A percentile compares a stretch with the other conserved stretches of the same genome.
phyloP scores from a whole-genome alignment of 495 filamentous ascomycete species.

The Hyaloscypha bicolor region DNA sequence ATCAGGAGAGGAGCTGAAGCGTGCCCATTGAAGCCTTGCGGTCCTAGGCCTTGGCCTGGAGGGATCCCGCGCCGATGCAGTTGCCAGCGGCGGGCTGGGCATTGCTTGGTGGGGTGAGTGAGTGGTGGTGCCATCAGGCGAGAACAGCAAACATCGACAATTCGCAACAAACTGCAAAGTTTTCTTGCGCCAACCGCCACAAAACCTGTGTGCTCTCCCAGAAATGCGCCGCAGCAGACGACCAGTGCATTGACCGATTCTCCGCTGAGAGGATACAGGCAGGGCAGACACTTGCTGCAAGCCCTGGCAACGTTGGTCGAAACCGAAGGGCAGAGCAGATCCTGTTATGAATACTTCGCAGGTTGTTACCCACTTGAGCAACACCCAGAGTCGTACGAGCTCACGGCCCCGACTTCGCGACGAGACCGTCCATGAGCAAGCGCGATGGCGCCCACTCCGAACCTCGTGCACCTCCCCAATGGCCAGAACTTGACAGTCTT shows the following conservation, averaged over 20 bases:
- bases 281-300: background rate
- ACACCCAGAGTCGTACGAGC: background rate
- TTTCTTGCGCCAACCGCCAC: background rate
- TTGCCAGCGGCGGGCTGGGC: too few species aligned
- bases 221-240: background rate
- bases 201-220: background rate
- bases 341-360: background rate
- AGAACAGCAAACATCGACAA: background rate
- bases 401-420: background rate
- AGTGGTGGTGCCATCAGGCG: too few species aligned
- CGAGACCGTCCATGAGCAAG: background rate
- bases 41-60: too few species aligned
- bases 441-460: slow-evolving; percentile 27
- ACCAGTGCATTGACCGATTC: background rate
- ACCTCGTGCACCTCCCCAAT: slow-evolving; percentile 71
- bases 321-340: background rate
- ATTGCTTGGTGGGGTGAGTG: too few species aligned
- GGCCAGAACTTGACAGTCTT: slow-evolving; percentile 79
- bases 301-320: background rate
- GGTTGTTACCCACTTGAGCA: background rate
- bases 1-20: too few species aligned
- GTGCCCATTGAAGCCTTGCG: too few species aligned
- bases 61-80: too few species aligned
- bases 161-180: background rate
- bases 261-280: background rate